Evolutionary conservation across 352 stramenopile species (phyloP).

Genomic region (Pseudoperonospora humuli): DNA sequence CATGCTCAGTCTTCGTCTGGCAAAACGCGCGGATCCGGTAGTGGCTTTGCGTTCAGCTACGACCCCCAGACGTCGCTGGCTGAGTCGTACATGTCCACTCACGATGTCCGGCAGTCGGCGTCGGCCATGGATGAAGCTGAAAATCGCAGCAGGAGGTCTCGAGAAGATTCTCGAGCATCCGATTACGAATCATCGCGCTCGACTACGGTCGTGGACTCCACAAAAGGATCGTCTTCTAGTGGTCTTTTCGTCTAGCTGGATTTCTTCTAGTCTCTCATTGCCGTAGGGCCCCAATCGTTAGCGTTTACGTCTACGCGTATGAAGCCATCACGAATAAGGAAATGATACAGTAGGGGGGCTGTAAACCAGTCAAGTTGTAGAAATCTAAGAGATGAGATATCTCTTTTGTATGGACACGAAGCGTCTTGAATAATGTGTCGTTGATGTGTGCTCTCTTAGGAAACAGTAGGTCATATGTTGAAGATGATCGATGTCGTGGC

Average conservation of each 20-base stretch:
- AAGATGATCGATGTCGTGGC: no score
- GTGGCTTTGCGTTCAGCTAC: slow-evolving; percentile 79
- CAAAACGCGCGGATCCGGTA: slow-evolving; percentile 58
- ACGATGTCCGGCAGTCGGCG: slow-evolving; percentile 43
- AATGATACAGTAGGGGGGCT: no score
- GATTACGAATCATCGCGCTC: slow-evolving; percentile 41
- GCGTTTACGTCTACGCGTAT: no score
- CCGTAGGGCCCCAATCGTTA: no score
- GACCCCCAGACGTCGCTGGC: slow-evolving; percentile 70
- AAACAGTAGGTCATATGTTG: no score
- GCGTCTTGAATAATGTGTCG: no score
- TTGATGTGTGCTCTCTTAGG: no score
- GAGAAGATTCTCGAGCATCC: slow-evolving; percentile 64
- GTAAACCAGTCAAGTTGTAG: no score
- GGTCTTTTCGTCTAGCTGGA: slow-evolving; percentile 34
- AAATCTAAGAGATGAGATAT: no score
- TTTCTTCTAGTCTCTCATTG: no score
- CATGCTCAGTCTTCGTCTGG: slow-evolving; percentile 8
- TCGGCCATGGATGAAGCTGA: slow-evolving; percentile 63
- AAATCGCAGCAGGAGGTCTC: slow-evolving; percentile 43
- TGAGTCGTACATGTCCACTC: slow-evolving; percentile 73
- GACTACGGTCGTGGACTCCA: slow-evolving; percentile 24
- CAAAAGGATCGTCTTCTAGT: slow-evolving; percentile 28
- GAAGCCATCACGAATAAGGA: no score
- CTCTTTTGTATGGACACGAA: no score